phyloP scores from a whole-genome alignment of 2,329 filamentous ascomycete species.

The Kalmusia sp. region DNA sequence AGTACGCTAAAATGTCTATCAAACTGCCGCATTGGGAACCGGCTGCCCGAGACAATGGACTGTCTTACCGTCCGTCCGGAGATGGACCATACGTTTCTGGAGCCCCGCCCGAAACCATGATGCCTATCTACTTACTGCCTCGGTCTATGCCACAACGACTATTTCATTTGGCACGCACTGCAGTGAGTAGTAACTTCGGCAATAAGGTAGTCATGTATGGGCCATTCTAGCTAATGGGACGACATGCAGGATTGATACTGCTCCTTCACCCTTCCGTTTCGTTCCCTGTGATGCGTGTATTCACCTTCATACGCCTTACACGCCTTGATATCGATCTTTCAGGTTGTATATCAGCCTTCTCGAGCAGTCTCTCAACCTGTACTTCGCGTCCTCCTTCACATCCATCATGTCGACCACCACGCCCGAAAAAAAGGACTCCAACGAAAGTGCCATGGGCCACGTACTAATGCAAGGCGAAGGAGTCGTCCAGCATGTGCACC shows the following conservation, averaged over 20 bases:
- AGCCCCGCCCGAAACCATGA: not conserved
- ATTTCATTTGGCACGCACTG: not conserved
- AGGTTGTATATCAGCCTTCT: not conserved
- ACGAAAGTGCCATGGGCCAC: not conserved
- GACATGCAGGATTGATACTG: not conserved
- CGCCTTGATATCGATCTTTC: not conserved
- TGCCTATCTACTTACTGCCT: slow-evolving; percentile 3
- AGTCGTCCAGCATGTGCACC: slow-evolving; percentile 1
- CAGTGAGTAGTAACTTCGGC: not conserved
- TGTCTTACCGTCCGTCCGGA: not conserved
- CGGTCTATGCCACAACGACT: not conserved
- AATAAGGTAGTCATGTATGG: not conserved
- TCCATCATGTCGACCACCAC: not conserved
- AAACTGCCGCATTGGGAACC: not conserved
- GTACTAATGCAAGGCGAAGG: not conserved
- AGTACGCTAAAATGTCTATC: not conserved
- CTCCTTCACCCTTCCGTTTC: not conserved
- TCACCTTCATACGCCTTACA: not conserved
- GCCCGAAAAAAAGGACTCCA: not conserved
- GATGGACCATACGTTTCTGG: not conserved
- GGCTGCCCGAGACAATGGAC: not conserved
- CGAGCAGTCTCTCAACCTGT: not conserved
- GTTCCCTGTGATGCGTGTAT: not conserved
- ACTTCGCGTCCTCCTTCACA: not conserved
- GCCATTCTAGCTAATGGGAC: not conserved